A percentile compares a stretch with the other conserved stretches of the same genome.
phyloP scores from a whole-genome alignment of 352 stramenopile genomes.

The Ophiocytium majus region DNA sequence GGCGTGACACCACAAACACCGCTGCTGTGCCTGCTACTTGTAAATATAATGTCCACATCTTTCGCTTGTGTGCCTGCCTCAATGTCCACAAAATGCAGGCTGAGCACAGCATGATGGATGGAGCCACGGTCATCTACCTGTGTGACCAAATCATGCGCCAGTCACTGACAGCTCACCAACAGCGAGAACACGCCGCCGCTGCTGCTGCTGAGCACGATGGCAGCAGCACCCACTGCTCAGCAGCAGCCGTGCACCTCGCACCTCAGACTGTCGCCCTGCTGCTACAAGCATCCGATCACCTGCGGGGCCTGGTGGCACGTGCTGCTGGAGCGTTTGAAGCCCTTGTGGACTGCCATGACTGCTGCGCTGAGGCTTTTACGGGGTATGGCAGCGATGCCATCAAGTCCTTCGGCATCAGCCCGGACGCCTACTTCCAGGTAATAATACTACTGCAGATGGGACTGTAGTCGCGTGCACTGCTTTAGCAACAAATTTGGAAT shows the following conservation, averaged over 20 bases:
- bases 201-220: too few relatives aligned
- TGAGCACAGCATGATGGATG: conserved; percentile 96
- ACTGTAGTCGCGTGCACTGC: too few relatives aligned
- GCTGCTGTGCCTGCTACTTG: too few relatives aligned
- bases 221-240: background rate
- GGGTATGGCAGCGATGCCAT: conserved; percentile 84
- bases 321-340: background rate
- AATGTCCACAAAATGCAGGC: too few relatives aligned
- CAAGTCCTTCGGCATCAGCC: conserved; percentile 88
- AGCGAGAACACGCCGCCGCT: background rate
- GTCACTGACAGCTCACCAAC: conserved; percentile 11
- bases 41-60: too few relatives aligned
- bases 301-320: background rate
- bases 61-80: too few relatives aligned
- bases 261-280: background rate
- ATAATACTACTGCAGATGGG: conserved; percentile 96
- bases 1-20: too few relatives aligned
- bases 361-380: conserved; percentile 9
- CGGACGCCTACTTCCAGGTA: conserved; percentile 96
- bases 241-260: background rate
- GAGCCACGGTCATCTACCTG: conserved; percentile 73
- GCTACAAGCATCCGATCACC: too few relatives aligned
- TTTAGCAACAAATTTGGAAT: too few relatives aligned
- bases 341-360: background rate
- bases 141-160: background rate